A percentile compares a stretch with the other conserved stretches of the same genome.
phyloP scores from a whole-genome alignment of 192 early-diverging fungal genomes.

The Geranomyces variabilis region DNA sequence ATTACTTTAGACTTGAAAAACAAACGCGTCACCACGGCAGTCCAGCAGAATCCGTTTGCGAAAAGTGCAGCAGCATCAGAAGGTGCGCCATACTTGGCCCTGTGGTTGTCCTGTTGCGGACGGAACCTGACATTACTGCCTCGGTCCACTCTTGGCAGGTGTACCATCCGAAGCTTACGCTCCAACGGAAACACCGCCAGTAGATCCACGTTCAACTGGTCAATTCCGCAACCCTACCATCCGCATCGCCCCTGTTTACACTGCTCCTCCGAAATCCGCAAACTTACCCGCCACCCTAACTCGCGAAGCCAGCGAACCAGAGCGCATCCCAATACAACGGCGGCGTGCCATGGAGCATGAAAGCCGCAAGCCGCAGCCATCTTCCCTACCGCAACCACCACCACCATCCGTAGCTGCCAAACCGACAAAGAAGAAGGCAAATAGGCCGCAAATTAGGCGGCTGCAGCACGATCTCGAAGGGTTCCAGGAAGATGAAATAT shows the following conservation, averaged over 20 bases:
- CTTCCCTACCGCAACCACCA: background rate
- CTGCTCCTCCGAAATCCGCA: constrained; percentile 12
- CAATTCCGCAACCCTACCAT: constrained; percentile 48
- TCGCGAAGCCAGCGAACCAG: background rate
- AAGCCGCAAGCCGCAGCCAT: constrained; percentile 1
- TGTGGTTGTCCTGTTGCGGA: no score
- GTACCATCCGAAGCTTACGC: no score
- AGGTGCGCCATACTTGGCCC: background rate
- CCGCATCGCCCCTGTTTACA: constrained; percentile 37
- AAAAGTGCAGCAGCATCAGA: constrained; percentile 9
- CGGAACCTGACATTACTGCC: no score
- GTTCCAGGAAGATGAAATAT: constrained; percentile 12
- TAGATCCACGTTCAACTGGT: constrained; percentile 38
- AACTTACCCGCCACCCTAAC: background rate
- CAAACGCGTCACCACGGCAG: constrained; percentile 32
- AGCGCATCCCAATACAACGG: constrained; percentile 17
- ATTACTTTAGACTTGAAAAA: constrained; percentile 50
- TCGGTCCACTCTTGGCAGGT: no score
- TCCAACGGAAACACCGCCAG: background rate
- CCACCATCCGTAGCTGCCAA: background rate
- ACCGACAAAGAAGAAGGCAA: background rate
- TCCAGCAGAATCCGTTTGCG: background rate
- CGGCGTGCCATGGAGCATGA: no score
- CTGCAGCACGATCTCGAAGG: constrained; percentile 14
- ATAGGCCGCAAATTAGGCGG: constrained; percentile 8